Percentiles rank a stretch among this genome's conserved stretches.
Evolutionary conservation across 1,284 basidiomycete genomes (phyloP).

Genomic region (Trametes pubescens): DNA sequence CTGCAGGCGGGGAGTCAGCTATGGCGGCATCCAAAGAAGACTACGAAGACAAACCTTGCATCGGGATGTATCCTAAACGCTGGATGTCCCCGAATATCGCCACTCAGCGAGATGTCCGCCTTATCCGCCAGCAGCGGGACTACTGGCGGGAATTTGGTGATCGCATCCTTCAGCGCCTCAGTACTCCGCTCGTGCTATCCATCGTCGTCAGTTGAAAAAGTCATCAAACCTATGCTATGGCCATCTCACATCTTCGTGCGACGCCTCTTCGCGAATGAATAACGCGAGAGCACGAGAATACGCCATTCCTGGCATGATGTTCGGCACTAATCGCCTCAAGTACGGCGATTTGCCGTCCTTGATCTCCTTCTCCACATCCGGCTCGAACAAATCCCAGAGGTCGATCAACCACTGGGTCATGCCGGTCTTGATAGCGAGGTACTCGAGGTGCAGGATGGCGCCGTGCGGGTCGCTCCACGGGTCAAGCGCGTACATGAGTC

Average conservation of each 20-base stretch:
- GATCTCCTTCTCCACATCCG: conserved; percentile 37
- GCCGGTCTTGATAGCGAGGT: conserved; percentile 82
- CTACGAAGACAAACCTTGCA: conserved; percentile 54
- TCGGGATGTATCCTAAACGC: conserved; percentile 78
- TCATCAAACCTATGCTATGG: neutral
- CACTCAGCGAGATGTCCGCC: conserved; percentile 73
- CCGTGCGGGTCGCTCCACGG: conserved; percentile 89
- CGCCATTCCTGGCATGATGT: conserved; percentile 76
- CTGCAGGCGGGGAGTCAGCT: conserved; percentile 5
- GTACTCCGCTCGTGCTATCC: conserved; percentile 68
- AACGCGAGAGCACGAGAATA: conserved; percentile 82
- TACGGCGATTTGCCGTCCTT: conserved; percentile 61
- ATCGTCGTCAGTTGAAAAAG: neutral
- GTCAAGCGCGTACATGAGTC: conserved; percentile 83
- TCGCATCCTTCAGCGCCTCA: conserved; percentile 73
- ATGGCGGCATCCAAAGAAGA: too few relatives aligned
- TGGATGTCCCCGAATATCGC: conserved; percentile 61
- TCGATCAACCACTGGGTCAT: conserved; percentile 83
- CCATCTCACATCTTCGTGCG: conserved; percentile 55
- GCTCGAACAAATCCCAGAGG: conserved; percentile 61
- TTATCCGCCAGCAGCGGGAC: conserved; percentile 86
- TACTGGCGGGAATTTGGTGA: conserved; percentile 81
- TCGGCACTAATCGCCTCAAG: conserved; percentile 27
- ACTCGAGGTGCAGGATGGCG: conserved; percentile 84
- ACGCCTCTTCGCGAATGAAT: conserved; percentile 62